Conservation (phyloP, 495 filamentous ascomycete genomes). For the Aspergillus olivimuriae region DNA sequence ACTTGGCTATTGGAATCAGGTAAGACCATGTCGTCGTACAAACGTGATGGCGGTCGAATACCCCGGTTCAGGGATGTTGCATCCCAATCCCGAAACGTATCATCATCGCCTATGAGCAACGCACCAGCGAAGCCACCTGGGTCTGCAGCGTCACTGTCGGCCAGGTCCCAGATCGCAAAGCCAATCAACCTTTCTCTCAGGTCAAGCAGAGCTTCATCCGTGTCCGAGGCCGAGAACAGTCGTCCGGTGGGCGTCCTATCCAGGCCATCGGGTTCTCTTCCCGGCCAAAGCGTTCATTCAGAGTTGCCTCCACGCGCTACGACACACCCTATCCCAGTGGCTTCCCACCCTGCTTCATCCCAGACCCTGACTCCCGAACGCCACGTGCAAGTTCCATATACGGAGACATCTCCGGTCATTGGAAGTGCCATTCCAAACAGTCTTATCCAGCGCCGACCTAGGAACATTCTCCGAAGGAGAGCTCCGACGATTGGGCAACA, state of each 20-base stretch:
- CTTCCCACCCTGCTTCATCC: constrained; percentile 2
- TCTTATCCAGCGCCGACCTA: constrained; percentile 19
- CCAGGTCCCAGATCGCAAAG: constrained; percentile 26
- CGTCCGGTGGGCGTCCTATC: constrained; percentile 17
- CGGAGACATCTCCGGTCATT: constrained; percentile 7
- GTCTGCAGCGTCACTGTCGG: constrained; percentile 12
- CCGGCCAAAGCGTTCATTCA: constrained; percentile 20
- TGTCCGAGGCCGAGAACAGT: constrained; percentile 25
- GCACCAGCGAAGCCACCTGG: constrained; percentile 10
- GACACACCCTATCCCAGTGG: constrained; percentile 10
- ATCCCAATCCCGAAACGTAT: constrained; percentile 21
- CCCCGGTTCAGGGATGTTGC: constrained; percentile 23
- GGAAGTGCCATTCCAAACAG: constrained; percentile 8
- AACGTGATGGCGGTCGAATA: constrained; percentile 28
- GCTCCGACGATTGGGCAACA: constrained; percentile 37
- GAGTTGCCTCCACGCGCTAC: constrained; percentile 30
- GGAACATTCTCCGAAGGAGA: constrained; percentile 40
- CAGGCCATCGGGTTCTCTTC: constrained; percentile 14
- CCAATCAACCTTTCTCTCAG: constrained; percentile 18
- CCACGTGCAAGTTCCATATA: constrained; percentile 17
- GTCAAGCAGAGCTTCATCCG: constrained; percentile 22
- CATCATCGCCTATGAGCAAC: constrained; percentile 18
- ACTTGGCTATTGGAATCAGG: constrained; percentile 18
- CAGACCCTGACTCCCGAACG: constrained; percentile 8
- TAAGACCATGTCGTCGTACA: constrained; percentile 36